Evolutionary conservation across 2,329 filamentous ascomycete genomes (phyloP).

Genomic region (Drechslera avenae): DNA sequence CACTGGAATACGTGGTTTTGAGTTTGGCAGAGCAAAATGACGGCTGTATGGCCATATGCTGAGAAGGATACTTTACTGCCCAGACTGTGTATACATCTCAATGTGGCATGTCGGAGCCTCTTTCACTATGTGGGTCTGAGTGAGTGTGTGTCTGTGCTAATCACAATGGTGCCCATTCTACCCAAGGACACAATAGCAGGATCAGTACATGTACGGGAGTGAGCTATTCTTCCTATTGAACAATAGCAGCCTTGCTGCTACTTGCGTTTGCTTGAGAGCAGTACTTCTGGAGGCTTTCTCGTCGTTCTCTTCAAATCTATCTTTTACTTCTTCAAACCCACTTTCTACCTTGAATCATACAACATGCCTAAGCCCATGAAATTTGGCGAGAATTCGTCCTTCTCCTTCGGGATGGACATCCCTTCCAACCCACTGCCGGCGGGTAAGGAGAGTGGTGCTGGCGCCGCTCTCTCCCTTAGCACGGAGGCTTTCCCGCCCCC

Average conservation of each 20-base stretch:
- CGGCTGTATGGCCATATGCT: background rate
- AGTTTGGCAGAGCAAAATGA: background rate
- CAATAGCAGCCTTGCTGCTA: background rate
- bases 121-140: no score
- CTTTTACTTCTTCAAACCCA: background rate
- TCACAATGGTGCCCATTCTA: background rate
- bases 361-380: background rate
- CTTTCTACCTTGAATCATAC: background rate
- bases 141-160: no score
- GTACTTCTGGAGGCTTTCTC: background rate
- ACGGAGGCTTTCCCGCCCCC: slow-evolving; percentile 5
- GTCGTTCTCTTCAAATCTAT: background rate
- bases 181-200: background rate
- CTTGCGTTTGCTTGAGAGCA: background rate
- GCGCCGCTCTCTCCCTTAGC: slow-evolving; percentile 9
- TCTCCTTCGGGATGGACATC: background rate
- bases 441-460: slow-evolving; percentile 5
- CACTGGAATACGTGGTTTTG: background rate
- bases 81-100: background rate
- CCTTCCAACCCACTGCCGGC: background rate
- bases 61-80: background rate
- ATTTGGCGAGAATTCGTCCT: slow-evolving; percentile 1
- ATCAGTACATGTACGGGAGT: background rate
- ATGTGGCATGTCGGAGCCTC: background rate
- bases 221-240: background rate